Percentiles rank a stretch among this genome's conserved stretches.
These are phyloP conservation scores for Termitomyces sp. DNA, from an alignment of 768 basidiomycete species.

Conservation along the genomic window DNA sequence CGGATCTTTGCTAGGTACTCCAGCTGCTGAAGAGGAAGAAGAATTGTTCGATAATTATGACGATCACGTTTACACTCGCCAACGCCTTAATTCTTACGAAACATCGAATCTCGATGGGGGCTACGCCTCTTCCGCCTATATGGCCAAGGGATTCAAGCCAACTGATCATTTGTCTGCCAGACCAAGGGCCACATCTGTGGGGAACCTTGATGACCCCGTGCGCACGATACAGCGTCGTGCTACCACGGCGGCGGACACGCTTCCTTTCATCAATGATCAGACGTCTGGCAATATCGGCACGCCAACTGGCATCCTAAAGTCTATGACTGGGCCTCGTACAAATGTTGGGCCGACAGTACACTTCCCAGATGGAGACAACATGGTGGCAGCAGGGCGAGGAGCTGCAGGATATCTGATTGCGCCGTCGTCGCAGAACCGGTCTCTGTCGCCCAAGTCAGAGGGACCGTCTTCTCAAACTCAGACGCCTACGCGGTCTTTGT, in stretches of 20 bases:
- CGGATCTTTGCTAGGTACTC: constrained; percentile 58
- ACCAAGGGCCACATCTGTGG: constrained; percentile 86
- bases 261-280: constrained; percentile 55
- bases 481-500: constrained; percentile 91
- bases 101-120: constrained; percentile 41
- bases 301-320: constrained; percentile 54
- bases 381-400: constrained; percentile 35
- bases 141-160: constrained; percentile 70
- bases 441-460: constrained; percentile 82
- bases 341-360: constrained; percentile 53
- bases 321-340: constrained; percentile 35
- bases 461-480: constrained; percentile 70
- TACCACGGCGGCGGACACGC: constrained; percentile 46
- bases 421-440: constrained; percentile 62
- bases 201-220: constrained; percentile 75
- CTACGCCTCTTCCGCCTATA: constrained; percentile 52
- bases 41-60: constrained; percentile 63
- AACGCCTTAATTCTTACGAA: constrained; percentile 61
- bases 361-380: constrained; percentile 59
- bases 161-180: constrained; percentile 64
- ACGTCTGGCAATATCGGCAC: constrained; percentile 32
- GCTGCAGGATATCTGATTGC: constrained; percentile 64
- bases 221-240: constrained; percentile 65
- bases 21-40: constrained; percentile 72
- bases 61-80: constrained; percentile 42